Evolutionary conservation across 768 basidiomycete species (phyloP), one percentile per base, ranked within the genome.

Genomic region (Mycena kentingensis): DNA sequence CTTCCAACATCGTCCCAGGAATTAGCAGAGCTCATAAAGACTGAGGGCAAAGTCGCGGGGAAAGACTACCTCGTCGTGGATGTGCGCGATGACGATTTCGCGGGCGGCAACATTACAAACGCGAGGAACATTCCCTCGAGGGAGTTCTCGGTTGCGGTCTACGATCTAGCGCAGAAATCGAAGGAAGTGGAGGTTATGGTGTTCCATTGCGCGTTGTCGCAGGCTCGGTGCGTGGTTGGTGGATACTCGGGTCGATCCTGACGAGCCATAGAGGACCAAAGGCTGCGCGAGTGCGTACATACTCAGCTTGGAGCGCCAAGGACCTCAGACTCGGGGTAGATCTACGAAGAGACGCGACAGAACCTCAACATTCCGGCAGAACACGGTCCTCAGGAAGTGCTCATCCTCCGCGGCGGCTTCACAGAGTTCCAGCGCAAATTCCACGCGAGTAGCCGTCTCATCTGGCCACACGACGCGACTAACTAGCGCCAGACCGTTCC

Each of bases 261-360:
- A n/a, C n/a, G n/a, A n/a, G n/a, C n/a, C n/a, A n/a, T 42, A 90
- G 90, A 37, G 90, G 90, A 16, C 91, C 90, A 0, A 84, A 83
- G 62, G 87, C 90, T 49, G 90, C 90, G 32, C 73, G 79, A 55
- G 91, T 91, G 67, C 29, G 77, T 63, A 1, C 38, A 28, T 38
- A 25, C 43, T 27, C n/a, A 32, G 22, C 15, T 54, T 21, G 49
- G 22, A 39, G 19, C 39, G 41, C 36, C 44, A 39, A 56, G 34
- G 45, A 57, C 46, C 52, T 28, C 55, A 46, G 51, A 32, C 41
- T 39, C 22, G 11, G 24, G 44, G 49, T 52, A 90, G 87, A 78
- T 85, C 36, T 92, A 88, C 65, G 77, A 83, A 49, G 82, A 87
- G 65, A 82, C 75, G n/a, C 75, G 86, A 41, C 65, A 68, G 42